Conservation (phyloP, 2,329 filamentous ascomycete species). For the Septoria linicola region DNA sequence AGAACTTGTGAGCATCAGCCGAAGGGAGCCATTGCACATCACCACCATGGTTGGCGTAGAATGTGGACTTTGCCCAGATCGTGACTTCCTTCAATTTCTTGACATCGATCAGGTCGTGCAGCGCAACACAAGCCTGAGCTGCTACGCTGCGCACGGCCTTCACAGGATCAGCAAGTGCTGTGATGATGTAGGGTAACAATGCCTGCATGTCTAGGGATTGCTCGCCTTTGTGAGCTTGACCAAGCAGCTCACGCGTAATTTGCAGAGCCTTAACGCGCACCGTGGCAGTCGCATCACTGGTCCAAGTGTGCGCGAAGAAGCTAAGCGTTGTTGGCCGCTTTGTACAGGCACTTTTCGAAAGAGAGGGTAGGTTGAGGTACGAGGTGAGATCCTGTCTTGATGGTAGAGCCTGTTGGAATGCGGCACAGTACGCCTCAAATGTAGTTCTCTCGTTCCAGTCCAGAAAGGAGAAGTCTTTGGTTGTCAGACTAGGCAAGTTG, state of each 20-base stretch:
- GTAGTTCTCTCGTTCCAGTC: conserved; percentile 10
- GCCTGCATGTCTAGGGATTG: conserved; percentile 62
- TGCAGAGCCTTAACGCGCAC: conserved; percentile 22
- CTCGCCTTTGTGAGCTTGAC: conserved; percentile 11
- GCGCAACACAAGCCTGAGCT: conserved; percentile 18
- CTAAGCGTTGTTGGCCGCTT: conserved; percentile 22
- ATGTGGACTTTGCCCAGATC: conserved; percentile 56
- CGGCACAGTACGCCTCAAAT: conserved; percentile 18
- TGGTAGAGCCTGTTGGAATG: conserved; percentile 21
- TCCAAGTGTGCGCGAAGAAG: conserved; percentile 26
- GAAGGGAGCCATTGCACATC: conserved; percentile 57
- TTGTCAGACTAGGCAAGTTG: conserved; percentile 18
- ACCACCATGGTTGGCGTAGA: conserved; percentile 62
- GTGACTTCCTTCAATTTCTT: conserved; percentile 19
- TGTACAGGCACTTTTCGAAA: conserved; percentile 16
- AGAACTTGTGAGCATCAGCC: conserved; percentile 59
- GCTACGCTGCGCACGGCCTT: conserved; percentile 55
- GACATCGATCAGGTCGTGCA: conserved; percentile 13
- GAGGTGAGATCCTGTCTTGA: conserved; percentile 18
- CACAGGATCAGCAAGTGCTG: conserved; percentile 54
- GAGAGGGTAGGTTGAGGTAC: conserved; percentile 19
- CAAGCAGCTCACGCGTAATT: conserved; percentile 17
- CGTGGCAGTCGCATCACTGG: conserved; percentile 15
- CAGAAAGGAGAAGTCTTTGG: conserved; percentile 24
- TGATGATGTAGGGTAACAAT: conserved; percentile 76